Conservation (phyloP, 2,329 filamentous ascomycete species). For the Epichloe baconii region DNA sequence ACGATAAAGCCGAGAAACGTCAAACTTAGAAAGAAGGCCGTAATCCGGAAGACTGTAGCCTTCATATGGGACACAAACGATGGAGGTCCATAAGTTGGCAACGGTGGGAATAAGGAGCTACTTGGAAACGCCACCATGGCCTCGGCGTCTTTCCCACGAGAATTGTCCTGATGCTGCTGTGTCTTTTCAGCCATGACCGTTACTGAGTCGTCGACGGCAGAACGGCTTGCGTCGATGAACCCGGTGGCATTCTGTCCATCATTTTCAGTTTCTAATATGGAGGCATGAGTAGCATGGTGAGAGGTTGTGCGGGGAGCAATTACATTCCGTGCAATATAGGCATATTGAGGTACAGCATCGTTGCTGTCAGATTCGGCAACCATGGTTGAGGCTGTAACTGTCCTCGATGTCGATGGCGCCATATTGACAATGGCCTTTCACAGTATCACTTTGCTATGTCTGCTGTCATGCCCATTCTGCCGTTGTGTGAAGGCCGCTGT, state of each 20-base stretch:
- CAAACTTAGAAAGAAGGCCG: conserved; percentile 59
- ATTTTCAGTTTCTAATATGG: neutral
- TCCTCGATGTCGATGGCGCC: neutral
- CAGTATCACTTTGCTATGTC: neutral
- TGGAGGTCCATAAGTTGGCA: conserved; percentile 71
- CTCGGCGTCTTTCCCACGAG: neutral
- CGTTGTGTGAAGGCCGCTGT: neutral
- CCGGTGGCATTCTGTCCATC: neutral
- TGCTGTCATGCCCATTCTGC: neutral
- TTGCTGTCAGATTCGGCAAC: neutral
- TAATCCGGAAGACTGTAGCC: conserved; percentile 35
- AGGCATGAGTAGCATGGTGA: neutral
- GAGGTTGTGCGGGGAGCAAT: neutral
- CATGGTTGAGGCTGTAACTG: neutral
- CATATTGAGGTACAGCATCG: neutral
- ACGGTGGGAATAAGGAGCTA: conserved; percentile 70
- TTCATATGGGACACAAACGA: conserved; percentile 30
- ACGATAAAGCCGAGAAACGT: conserved; percentile 67
- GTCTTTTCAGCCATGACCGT: conserved; percentile 33
- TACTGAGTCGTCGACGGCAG: conserved; percentile 13
- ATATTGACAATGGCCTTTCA: neutral
- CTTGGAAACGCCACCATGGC: conserved; percentile 26
- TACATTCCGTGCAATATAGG: neutral
- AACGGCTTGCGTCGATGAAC: neutral
- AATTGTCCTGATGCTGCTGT: neutral